These are phyloP conservation scores for Zalaria sp. DNA, from an alignment of 2,329 filamentous ascomycete species.

Conservation along the genomic window DNA sequence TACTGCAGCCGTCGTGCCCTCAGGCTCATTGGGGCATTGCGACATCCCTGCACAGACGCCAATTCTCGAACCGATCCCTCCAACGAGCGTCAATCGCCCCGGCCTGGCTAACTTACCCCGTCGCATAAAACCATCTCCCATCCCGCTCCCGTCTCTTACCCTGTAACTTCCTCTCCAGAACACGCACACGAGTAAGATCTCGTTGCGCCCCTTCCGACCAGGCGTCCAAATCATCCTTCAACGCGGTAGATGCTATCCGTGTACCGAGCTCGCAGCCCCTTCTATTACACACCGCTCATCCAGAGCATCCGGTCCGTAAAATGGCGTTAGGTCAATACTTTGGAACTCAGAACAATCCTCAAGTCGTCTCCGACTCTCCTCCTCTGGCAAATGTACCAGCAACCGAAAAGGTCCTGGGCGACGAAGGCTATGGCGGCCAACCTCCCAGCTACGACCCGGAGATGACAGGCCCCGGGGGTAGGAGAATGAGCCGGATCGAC, in stretches of 20 bases:
- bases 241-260: slow-evolving; percentile 24
- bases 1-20: too few species aligned
- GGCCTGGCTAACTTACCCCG: too few species aligned
- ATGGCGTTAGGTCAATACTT: slow-evolving; percentile 31
- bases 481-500: slow-evolving; percentile 28
- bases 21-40: too few species aligned
- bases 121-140: too few species aligned
- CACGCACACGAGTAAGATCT: not conserved
- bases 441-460: slow-evolving; percentile 11
- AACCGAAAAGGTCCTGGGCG: slow-evolving; percentile 8
- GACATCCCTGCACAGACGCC: too few species aligned
- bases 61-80: too few species aligned
- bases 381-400: slow-evolving; percentile 5
- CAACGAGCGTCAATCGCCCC: too few species aligned
- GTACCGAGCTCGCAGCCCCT: slow-evolving; percentile 17
- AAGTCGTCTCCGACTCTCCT: slow-evolving; percentile 5
- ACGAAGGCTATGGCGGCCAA: slow-evolving; percentile 13
- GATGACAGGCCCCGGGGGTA: slow-evolving; percentile 16
- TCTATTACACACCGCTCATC: slow-evolving; percentile 24
- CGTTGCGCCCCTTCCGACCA: not conserved
- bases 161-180: not conserved
- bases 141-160: too few species aligned
- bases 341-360: slow-evolving; percentile 4
- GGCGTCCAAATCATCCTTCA: too few species aligned
- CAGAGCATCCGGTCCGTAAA: slow-evolving; percentile 33